Conservation (phyloP, 208 protist species). For the Acanthamoeba culbertsoni region DNA sequence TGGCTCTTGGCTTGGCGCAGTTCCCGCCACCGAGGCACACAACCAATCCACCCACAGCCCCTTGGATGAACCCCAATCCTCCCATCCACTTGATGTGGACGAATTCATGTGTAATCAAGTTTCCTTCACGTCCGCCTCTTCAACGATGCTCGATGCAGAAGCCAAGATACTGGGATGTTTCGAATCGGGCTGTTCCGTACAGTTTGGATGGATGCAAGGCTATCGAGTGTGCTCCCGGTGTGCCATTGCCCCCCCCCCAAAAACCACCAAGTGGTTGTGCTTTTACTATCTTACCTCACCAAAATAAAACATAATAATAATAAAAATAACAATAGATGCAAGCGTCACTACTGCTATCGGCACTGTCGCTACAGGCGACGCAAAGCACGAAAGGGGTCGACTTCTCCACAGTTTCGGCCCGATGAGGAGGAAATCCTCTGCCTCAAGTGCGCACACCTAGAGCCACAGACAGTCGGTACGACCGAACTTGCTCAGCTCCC, state of each 20-base stretch:
- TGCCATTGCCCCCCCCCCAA: not conserved
- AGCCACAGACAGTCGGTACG: conserved; percentile 21
- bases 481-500: not conserved
- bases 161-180: conserved; percentile 47
- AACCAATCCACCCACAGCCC: too few relatives aligned
- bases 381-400: not conserved
- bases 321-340: not conserved
- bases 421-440: not conserved
- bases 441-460: not conserved
- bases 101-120: too few relatives aligned
- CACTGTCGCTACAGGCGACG: conserved; percentile 31
- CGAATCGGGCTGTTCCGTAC: not conserved
- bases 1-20: not conserved
- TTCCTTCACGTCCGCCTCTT: too few relatives aligned
- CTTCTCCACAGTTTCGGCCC: too few relatives aligned
- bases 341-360: conserved; percentile 37
- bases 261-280: not conserved
- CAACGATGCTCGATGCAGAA: conserved; percentile 23
- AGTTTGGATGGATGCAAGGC: conserved; percentile 46
- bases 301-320: not conserved
- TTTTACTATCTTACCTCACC: not conserved
- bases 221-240: conserved; percentile 20
- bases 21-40: too few relatives aligned
- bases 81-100: too few relatives aligned
- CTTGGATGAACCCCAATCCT: too few relatives aligned